A percentile compares a stretch with the other conserved stretches of the same genome.
Conservation (phyloP, 306 rosid species). For the Castanospermum australe region DNA sequence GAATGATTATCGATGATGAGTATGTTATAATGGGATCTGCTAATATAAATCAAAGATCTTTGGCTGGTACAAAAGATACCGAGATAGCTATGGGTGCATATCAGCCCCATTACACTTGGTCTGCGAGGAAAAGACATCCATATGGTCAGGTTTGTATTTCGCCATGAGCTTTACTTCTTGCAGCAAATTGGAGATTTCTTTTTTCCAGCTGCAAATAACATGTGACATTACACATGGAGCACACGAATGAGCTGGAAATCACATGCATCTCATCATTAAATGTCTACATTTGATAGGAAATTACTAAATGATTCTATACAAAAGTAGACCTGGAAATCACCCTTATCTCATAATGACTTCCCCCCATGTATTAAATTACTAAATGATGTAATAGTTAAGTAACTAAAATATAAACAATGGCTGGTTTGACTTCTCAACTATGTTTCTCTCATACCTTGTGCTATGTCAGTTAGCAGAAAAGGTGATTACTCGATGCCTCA, state of each 20-base stretch:
- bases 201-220: constrained; percentile 3
- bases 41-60: constrained; percentile 93
- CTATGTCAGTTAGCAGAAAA: not conserved
- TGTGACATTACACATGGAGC: not conserved
- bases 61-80: constrained; percentile 96
- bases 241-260: constrained; percentile 10
- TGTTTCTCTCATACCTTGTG: not conserved
- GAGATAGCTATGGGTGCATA: constrained; percentile 98
- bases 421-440: constrained; percentile 10
- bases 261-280: not conserved
- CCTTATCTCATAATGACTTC: constrained; percentile 13
- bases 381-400: constrained; percentile 3
- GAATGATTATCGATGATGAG: constrained; percentile 90
- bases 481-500: not conserved
- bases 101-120: constrained; percentile 90
- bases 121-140: constrained; percentile 56
- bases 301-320: not conserved
- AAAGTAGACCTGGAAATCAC: not conserved
- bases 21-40: constrained; percentile 91
- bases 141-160: constrained; percentile 73
- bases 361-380: constrained; percentile 6
- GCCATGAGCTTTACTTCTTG: constrained; percentile 3
- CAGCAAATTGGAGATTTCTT: not conserved
- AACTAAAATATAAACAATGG: constrained; percentile 3
- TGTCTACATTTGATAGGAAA: not conserved